phyloP scores from a whole-genome alignment of 192 early-diverging fungal species.

The Entophlyctis luteolus region DNA sequence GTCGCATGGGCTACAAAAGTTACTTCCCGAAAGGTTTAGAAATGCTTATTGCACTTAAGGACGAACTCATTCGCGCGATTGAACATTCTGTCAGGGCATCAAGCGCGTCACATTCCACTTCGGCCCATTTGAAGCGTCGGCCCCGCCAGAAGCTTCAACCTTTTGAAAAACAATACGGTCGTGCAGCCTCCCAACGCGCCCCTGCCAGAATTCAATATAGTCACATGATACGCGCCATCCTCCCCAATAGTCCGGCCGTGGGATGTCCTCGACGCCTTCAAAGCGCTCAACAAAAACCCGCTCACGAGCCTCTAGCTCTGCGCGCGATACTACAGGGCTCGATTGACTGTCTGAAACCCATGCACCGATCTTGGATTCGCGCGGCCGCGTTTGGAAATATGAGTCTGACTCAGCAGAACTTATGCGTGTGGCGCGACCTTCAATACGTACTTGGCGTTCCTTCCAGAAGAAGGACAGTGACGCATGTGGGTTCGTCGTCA shows the following conservation, averaged over 20 bases:
- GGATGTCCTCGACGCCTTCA: constrained; percentile 27
- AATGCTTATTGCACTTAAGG: no score
- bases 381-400: constrained; percentile 44
- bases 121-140: background rate
- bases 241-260: constrained; percentile 50
- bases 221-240: constrained; percentile 47
- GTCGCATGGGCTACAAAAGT: no score
- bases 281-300: constrained; percentile 26
- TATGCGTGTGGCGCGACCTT: constrained; percentile 36
- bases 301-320: constrained; percentile 30
- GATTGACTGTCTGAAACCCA: constrained; percentile 43
- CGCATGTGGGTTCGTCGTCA: constrained; percentile 40
- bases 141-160: background rate
- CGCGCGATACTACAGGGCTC: constrained; percentile 21
- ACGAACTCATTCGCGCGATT: no score
- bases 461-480: constrained; percentile 50
- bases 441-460: constrained; percentile 48
- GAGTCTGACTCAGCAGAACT: constrained; percentile 38
- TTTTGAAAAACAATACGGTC: constrained; percentile 6
- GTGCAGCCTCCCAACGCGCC: constrained; percentile 14
- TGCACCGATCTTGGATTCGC: constrained; percentile 37
- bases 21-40: no score
- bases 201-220: constrained; percentile 57
- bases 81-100: constrained; percentile 26
- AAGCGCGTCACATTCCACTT: background rate